These are phyloP conservation scores for Colletotrichum sublineola DNA, from an alignment of 2,329 filamentous ascomycete species.

Conservation along the genomic window DNA sequence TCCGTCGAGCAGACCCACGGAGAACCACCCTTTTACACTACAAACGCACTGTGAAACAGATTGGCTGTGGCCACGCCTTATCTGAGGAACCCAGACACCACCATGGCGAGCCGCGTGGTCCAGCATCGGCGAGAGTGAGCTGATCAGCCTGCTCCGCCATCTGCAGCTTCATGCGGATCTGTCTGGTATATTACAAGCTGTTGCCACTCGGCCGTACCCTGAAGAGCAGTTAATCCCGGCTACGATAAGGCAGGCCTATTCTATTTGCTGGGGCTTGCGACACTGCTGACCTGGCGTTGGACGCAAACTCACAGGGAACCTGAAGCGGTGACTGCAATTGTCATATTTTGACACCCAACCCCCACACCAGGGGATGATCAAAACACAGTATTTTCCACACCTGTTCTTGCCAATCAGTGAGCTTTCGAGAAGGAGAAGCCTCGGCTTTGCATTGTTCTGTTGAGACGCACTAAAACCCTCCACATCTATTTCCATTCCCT, in stretches of 20 bases:
- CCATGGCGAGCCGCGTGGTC: neutral
- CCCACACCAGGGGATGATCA: neutral
- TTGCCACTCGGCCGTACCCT: neutral
- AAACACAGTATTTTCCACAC: neutral
- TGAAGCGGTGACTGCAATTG: neutral
- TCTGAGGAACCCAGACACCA: neutral
- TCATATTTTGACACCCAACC: neutral
- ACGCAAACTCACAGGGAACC: neutral
- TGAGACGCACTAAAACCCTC: neutral
- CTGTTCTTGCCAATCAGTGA: neutral
- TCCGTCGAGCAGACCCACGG: neutral
- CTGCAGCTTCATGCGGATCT: slow-evolving; percentile 1
- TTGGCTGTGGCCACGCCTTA: too few relatives aligned
- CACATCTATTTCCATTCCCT: neutral
- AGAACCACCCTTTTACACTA: neutral
- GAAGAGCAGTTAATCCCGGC: neutral
- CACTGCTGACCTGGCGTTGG: neutral
- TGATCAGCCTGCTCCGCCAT: neutral
- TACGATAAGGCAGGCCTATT: neutral
- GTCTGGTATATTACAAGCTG: neutral
- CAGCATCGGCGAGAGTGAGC: neutral
- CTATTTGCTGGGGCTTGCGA: neutral
- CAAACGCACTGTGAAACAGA: neutral
- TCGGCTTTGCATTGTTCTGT: neutral
- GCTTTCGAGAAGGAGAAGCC: neutral